Evolutionary conservation across 1,284 basidiomycete genomes (phyloP).

Genomic region (Rhodotorula sp.): DNA sequence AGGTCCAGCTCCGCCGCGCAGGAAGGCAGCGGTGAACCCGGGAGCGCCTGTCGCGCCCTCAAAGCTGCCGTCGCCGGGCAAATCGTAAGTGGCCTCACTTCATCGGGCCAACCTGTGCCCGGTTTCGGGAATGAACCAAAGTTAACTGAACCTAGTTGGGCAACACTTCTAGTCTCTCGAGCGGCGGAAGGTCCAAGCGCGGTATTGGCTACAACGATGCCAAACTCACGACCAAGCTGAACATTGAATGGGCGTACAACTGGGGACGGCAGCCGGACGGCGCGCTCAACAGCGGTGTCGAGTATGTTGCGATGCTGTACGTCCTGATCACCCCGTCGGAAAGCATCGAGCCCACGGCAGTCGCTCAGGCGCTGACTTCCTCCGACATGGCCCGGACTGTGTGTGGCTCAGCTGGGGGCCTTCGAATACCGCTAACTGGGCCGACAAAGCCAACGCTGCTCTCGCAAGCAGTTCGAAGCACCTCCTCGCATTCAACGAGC

Average conservation of each 20-base stretch:
- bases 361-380: too few relatives aligned
- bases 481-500: slow-evolving; percentile 33
- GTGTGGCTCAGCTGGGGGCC: too few relatives aligned
- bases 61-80: too few relatives aligned
- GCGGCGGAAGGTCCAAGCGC: neutral
- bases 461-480: slow-evolving; percentile 3
- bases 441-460: neutral
- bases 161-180: neutral
- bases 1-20: too few relatives aligned
- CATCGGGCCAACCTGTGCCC: too few relatives aligned
- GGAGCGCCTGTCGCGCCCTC: too few relatives aligned
- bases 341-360: too few relatives aligned
- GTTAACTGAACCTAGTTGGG: too few relatives aligned
- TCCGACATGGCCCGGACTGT: too few relatives aligned
- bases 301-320: slow-evolving; percentile 39
- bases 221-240: neutral
- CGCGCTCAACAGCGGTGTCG: slow-evolving; percentile 16
- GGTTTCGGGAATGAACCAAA: too few relatives aligned
- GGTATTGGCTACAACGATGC: neutral
- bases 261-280: slow-evolving; percentile 22
- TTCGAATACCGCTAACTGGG: neutral
- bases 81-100: too few relatives aligned
- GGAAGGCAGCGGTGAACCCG: too few relatives aligned
- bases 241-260: slow-evolving; percentile 26
- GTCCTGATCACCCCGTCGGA: neutral